phyloP scores from a whole-genome alignment of 2,329 filamentous ascomycete species.

The Talaromyces verruculosus region DNA sequence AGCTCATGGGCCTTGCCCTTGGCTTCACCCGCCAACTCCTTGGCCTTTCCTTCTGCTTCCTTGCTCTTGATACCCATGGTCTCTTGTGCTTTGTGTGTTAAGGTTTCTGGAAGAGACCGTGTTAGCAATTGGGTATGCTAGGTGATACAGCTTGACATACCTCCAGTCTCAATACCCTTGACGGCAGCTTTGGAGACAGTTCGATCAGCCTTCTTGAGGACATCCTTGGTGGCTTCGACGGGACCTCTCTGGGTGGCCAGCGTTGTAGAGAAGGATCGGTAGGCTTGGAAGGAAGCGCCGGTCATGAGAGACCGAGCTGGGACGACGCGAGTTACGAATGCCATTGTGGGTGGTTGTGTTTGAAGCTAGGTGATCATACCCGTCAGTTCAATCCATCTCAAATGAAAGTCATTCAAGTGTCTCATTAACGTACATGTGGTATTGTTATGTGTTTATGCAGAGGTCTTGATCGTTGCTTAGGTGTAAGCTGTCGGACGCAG shows the following conservation, averaged over 20 bases:
- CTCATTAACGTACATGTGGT: neutral
- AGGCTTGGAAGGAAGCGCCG: constrained; percentile 11
- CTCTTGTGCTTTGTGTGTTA: constrained; percentile 47
- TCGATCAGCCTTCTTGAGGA: constrained; percentile 58
- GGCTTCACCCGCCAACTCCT: constrained; percentile 39
- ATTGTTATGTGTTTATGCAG: neutral
- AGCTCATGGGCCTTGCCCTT: constrained; percentile 33
- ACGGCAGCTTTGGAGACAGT: constrained; percentile 57
- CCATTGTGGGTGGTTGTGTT: neutral
- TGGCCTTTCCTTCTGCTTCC: constrained; percentile 50
- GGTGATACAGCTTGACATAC: constrained; percentile 43
- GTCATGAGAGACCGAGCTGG: constrained; percentile 10
- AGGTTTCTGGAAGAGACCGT: constrained; percentile 47
- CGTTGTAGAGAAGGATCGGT: constrained; percentile 55
- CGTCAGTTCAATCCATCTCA: neutral
- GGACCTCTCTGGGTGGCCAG: constrained; percentile 51
- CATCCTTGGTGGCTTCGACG: constrained; percentile 58
- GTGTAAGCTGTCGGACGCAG: neutral
- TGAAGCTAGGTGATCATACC: neutral
- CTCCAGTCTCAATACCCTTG: constrained; percentile 62
- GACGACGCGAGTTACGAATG: constrained; percentile 12
- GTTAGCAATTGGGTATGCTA: neutral
- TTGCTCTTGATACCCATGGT: constrained; percentile 43
- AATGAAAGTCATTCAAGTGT: neutral
- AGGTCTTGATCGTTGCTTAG: neutral